Conservation (phyloP, 768 basidiomycete genomes). For the Lactarius evosmus region DNA sequence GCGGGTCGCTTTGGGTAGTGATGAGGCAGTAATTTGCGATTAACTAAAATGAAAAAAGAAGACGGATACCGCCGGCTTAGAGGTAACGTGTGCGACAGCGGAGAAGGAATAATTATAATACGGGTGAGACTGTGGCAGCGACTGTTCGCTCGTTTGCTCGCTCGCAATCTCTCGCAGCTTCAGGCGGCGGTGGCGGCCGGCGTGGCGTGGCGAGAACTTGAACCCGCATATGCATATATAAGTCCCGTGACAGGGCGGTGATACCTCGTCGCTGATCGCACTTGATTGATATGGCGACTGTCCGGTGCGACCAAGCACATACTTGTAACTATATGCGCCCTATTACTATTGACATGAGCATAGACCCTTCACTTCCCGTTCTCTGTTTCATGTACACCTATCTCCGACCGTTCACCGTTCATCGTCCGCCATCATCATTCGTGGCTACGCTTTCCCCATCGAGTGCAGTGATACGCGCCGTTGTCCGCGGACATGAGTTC, state of each 20-base stretch:
- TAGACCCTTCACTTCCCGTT: no score
- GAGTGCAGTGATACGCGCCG: neutral
- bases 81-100: neutral
- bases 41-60: neutral
- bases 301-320: no score
- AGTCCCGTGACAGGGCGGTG: slow-evolving; percentile 20
- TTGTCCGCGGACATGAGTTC: neutral
- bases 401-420: neutral
- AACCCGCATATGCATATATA: neutral
- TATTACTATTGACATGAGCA: no score
- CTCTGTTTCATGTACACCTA: neutral
- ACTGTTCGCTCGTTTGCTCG: neutral
- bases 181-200: neutral
- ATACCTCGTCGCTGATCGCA: slow-evolving; percentile 1
- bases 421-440: neutral
- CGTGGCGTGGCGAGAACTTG: neutral
- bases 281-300: no score
- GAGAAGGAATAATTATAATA: no score
- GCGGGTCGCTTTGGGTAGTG: slow-evolving; percentile 4
- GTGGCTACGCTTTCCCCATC: neutral
- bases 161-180: neutral
- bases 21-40: slow-evolving; percentile 1
- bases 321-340: no score
- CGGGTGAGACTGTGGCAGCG: neutral
- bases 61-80: neutral